These are phyloP conservation scores for Blastomyces gilchristii DNA, from an alignment of 2,329 filamentous ascomycete species.

Conservation along the genomic window DNA sequence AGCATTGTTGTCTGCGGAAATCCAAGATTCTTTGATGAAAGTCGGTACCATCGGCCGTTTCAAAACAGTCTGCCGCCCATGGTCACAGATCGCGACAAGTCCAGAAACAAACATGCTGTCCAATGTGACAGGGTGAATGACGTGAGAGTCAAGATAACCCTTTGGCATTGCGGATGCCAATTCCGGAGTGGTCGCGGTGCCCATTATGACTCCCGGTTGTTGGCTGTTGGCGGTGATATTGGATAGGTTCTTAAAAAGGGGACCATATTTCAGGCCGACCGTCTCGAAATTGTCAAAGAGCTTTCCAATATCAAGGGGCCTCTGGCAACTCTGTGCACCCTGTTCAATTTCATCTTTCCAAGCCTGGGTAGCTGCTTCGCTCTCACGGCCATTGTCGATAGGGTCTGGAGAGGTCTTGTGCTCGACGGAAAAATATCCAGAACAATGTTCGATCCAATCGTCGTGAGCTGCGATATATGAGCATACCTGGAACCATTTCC, in stretches of 20 bases:
- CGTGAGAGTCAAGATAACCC: constrained; percentile 23
- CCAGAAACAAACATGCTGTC: constrained; percentile 27
- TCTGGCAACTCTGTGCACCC: constrained; percentile 17
- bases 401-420: constrained; percentile 11
- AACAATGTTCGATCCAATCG: constrained; percentile 29
- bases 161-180: constrained; percentile 26
- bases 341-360: constrained; percentile 14
- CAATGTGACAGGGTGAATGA: constrained; percentile 31
- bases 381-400: constrained; percentile 19
- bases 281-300: constrained; percentile 22
- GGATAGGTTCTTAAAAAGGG: constrained; percentile 24
- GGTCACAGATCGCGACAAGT: constrained; percentile 20
- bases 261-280: constrained; percentile 24
- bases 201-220: constrained; percentile 17
- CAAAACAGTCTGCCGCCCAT: constrained; percentile 17
- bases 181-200: constrained; percentile 22
- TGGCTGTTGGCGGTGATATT: constrained; percentile 17
- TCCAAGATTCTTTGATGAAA: constrained; percentile 26
- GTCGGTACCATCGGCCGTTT: constrained; percentile 22
- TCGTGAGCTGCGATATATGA: constrained; percentile 23
- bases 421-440: constrained; percentile 24
- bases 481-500: constrained; percentile 24
- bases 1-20: constrained; percentile 21
- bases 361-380: constrained; percentile 13
- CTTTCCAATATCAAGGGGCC: constrained; percentile 18